These are phyloP conservation scores for Larix kaempferi DNA, from an alignment of 75 land plant species.

Conservation along the genomic window DNA sequence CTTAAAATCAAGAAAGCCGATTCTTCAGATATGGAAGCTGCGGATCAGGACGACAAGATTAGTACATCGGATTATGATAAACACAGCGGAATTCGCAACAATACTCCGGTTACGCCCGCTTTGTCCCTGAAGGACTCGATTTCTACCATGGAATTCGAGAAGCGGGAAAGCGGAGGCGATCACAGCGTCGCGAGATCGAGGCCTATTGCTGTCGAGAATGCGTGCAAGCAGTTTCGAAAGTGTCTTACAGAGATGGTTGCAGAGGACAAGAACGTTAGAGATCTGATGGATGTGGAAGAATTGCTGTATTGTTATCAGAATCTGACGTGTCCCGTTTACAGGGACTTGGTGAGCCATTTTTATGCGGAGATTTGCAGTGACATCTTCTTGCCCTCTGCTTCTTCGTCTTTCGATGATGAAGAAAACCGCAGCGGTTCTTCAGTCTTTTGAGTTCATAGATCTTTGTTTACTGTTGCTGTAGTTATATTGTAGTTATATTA, in stretches of 20 bases:
- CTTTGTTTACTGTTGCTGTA: no score
- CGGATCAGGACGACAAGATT: no score
- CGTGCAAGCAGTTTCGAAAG: constrained; percentile 56
- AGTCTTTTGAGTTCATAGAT: no score
- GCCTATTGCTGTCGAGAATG: constrained; percentile 37
- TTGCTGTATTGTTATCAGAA: constrained; percentile 45
- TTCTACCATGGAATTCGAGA: not conserved
- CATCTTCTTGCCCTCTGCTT: constrained; percentile 24
- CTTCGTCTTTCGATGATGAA: no score
- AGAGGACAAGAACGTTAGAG: constrained; percentile 44
- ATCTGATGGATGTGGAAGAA: constrained; percentile 63
- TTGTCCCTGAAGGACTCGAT: not conserved
- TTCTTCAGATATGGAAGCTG: no score
- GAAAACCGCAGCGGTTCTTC: no score
- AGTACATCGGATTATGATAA: no score
- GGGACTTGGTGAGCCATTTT: constrained; percentile 47
- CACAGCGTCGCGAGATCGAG: not conserved
- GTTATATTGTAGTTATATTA: no score
- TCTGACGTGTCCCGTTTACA: constrained; percentile 43
- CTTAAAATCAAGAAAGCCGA: no score
- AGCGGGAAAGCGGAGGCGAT: not conserved
- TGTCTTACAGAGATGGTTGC: constrained; percentile 57
- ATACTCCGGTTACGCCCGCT: no score
- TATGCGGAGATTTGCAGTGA: constrained; percentile 63
- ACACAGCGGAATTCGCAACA: no score